phyloP scores from a whole-genome alignment of 1,139 yeast species.

The Kluyveromyces sp. region DNA sequence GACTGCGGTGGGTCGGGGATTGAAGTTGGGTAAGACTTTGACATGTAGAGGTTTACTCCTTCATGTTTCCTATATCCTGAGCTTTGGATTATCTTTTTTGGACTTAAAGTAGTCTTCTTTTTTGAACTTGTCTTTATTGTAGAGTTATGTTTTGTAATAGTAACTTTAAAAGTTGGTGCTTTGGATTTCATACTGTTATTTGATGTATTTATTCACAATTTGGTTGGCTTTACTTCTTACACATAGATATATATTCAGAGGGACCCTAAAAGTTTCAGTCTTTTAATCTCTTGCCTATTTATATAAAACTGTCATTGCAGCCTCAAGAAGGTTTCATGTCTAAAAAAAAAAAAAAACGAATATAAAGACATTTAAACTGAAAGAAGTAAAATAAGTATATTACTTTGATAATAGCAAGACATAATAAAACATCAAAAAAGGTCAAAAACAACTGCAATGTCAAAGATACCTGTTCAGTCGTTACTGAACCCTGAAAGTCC shows the following conservation, averaged over 20 bases:
- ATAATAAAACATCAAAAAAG: background rate
- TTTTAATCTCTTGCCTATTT: background rate
- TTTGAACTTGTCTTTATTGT: constrained; percentile 1
- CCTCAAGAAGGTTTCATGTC: constrained; percentile 1
- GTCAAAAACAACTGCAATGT: background rate
- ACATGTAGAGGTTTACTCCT: constrained; percentile 10
- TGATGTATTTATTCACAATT: background rate
- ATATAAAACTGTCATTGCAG: background rate
- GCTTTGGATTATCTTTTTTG: background rate
- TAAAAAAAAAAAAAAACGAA: background rate
- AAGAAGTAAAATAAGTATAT: background rate
- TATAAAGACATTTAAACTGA: background rate
- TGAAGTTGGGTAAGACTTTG: constrained; percentile 1
- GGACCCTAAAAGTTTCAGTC: too few relatives aligned
- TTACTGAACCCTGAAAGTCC: background rate
- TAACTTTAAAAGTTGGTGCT: background rate
- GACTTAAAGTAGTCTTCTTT: background rate
- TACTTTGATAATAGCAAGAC: background rate
- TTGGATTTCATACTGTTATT: background rate
- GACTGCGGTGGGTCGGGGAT: constrained; percentile 7
- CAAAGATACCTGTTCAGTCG: background rate
- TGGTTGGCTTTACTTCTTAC: too few relatives aligned
- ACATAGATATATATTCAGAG: too few relatives aligned
- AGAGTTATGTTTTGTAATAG: background rate
- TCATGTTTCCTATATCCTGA: constrained; percentile 2